Conservation (phyloP, 345 rosid genomes). For the Citrus cavaleriei region DNA sequence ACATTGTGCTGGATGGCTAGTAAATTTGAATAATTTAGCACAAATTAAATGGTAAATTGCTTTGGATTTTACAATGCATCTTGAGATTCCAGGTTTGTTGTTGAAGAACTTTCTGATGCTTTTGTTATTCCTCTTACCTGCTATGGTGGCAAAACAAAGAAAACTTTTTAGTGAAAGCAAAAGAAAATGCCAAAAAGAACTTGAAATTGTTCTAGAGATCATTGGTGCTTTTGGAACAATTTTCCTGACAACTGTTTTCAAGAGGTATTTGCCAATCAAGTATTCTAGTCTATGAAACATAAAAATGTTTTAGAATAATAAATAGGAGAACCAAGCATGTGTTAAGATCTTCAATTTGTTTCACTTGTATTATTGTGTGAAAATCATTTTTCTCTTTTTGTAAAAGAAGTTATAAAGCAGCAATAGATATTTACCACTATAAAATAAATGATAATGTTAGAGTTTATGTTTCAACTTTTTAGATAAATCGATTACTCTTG, state of each 20-base stretch:
- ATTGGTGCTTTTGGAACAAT: neutral
- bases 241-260: neutral
- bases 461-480: conserved; percentile 10
- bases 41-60: neutral
- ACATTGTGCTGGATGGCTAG: conserved; percentile 5
- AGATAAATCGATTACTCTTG: conserved; percentile 90
- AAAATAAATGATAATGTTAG: conserved; percentile 1
- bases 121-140: neutral
- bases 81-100: neutral
- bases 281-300: neutral
- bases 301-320: neutral
- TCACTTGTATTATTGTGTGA: conserved; percentile 1
- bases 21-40: neutral
- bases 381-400: neutral
- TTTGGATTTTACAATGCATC: neutral
- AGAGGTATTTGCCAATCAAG: neutral
- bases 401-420: conserved; percentile 3
- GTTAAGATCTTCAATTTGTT: neutral
- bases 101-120: neutral
- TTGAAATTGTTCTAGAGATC: too few species aligned
- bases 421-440: neutral
- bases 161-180: neutral
- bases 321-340: neutral
- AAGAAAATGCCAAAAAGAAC: neutral
- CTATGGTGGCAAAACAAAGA: neutral